Conservation (phyloP, 2,329 filamentous ascomycete genomes). For the Phialemoniopsis sp. region DNA sequence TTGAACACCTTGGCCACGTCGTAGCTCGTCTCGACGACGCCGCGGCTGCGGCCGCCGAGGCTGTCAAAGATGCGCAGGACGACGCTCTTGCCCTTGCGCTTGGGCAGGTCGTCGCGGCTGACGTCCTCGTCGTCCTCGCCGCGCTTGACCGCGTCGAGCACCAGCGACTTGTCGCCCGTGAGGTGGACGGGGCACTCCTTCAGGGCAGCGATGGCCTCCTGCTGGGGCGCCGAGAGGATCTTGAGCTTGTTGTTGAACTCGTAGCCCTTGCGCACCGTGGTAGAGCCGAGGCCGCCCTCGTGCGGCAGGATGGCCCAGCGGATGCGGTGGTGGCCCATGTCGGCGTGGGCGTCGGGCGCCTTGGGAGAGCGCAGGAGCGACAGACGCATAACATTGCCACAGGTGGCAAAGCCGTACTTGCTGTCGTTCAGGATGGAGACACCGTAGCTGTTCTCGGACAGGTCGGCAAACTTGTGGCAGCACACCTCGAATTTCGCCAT, state of each 20-base stretch:
- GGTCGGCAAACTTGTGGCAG: constrained; percentile 70
- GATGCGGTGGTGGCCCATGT: constrained; percentile 64
- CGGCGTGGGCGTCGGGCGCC: constrained; percentile 64
- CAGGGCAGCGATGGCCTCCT: not conserved
- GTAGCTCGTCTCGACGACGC: constrained; percentile 63
- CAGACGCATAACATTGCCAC: constrained; percentile 64
- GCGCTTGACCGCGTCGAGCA: constrained; percentile 89
- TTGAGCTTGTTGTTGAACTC: constrained; percentile 63
- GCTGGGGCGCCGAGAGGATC: constrained; percentile 3
- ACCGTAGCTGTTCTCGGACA: constrained; percentile 66
- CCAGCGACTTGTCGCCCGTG: constrained; percentile 60
- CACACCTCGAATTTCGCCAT: constrained; percentile 80
- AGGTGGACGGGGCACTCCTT: constrained; percentile 55
- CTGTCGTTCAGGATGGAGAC: constrained; percentile 66
- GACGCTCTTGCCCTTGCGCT: constrained; percentile 70
- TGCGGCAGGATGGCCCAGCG: constrained; percentile 67
- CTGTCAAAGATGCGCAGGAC: constrained; percentile 86
- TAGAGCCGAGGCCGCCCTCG: constrained; percentile 46
- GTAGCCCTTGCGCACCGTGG: constrained; percentile 58
- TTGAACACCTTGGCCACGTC: constrained; percentile 74
- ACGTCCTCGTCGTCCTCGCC: constrained; percentile 84
- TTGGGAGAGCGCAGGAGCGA: constrained; percentile 62
- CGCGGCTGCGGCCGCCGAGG: constrained; percentile 75
- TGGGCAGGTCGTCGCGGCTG: constrained; percentile 37
- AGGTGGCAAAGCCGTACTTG: constrained; percentile 67